These are phyloP conservation scores for Ploettnerulaceae sp. DNA, from an alignment of 2,329 filamentous ascomycete genomes.

Conservation along the genomic window DNA sequence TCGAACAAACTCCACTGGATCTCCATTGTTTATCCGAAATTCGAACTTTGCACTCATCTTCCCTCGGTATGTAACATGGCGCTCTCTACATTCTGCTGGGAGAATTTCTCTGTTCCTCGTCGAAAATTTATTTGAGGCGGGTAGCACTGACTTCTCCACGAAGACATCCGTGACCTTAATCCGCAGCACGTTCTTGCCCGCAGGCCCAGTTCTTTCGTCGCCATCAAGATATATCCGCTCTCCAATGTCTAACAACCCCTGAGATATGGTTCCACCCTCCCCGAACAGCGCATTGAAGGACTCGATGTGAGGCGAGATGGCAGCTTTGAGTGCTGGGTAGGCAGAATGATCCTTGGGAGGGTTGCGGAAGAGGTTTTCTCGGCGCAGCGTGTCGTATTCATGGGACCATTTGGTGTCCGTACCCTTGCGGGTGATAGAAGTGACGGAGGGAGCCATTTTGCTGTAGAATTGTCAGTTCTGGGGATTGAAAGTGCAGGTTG, in stretches of 20 bases:
- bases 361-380: constrained; percentile 83
- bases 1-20: constrained; percentile 74
- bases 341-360: constrained; percentile 83
- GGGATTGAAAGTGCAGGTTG: background rate
- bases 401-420: constrained; percentile 75
- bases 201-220: constrained; percentile 54
- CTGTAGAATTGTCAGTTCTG: background rate
- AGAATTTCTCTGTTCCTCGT: constrained; percentile 76
- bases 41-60: constrained; percentile 79
- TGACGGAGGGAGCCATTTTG: constrained; percentile 25
- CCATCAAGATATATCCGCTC: constrained; percentile 84
- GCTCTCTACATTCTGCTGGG: constrained; percentile 89
- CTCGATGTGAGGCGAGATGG: constrained; percentile 89
- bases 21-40: constrained; percentile 80
- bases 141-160: constrained; percentile 76
- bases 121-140: constrained; percentile 77
- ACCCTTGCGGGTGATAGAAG: constrained; percentile 7
- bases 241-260: constrained; percentile 83
- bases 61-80: constrained; percentile 86
- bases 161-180: constrained; percentile 77
- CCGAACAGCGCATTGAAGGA: constrained; percentile 92
- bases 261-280: constrained; percentile 65
- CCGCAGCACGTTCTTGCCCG: constrained; percentile 66
- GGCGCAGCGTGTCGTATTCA: constrained; percentile 78
- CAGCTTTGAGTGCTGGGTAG: constrained; percentile 78